A percentile compares a stretch with the other conserved stretches of the same genome.
Conservation (phyloP, 169 alveolate species). For the Plasmodium fragile region DNA sequence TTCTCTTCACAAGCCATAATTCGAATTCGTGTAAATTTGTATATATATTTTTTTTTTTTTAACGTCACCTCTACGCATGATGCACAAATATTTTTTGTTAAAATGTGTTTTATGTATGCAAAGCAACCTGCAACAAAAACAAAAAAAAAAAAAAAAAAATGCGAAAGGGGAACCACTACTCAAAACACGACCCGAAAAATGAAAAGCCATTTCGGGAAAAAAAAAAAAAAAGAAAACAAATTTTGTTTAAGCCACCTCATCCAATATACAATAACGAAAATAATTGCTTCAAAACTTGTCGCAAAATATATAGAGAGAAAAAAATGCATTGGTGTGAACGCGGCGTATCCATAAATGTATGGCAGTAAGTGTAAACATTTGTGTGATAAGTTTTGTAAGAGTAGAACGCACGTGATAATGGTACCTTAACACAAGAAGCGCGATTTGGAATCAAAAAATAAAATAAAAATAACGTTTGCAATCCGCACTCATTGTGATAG, state of each 20-base stretch:
- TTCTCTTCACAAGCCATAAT: neutral
- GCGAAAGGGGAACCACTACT: neutral
- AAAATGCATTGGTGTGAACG: neutral
- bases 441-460: neutral
- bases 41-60: conserved; percentile 12
- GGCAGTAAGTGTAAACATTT: neutral
- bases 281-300: neutral
- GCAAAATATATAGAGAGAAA: neutral
- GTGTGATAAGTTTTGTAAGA: neutral
- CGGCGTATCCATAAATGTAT: neutral
- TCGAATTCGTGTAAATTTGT: neutral
- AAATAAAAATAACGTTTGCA: neutral
- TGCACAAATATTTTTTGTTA: conserved; percentile 12
- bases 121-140: neutral
- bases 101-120: neutral
- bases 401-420: neutral
- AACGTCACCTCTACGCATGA: neutral
- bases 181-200: neutral
- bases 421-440: neutral
- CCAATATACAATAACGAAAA: neutral
- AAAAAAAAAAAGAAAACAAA: neutral
- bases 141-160: conserved; percentile 28
- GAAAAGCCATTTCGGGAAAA: neutral
- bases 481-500: neutral
- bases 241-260: neutral